phyloP scores from a whole-genome alignment of 75 land plant genomes.

The Isoetes taiwanensis region DNA sequence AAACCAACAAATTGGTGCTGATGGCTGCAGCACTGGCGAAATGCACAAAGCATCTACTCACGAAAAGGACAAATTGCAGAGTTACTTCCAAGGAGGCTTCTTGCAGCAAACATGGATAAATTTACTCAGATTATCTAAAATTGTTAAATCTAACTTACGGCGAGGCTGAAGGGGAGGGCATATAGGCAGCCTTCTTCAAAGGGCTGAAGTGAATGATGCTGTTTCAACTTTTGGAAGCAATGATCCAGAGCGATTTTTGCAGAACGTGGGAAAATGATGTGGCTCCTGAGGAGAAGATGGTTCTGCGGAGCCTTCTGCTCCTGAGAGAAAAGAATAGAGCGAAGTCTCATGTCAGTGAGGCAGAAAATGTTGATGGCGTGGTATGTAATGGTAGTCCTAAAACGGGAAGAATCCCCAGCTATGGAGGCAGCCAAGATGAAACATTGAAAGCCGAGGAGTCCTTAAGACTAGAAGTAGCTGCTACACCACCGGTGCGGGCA shows the following conservation, averaged over 20 bases:
- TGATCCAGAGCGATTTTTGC: constrained; percentile 90
- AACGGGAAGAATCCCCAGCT: constrained; percentile 3
- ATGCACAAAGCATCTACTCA: no score
- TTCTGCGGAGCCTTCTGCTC: constrained; percentile 7
- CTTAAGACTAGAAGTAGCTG: constrained; percentile 34
- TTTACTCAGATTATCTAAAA: constrained; percentile 78
- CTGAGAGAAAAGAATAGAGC: constrained; percentile 29
- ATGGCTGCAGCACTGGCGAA: no score
- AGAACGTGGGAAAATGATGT: no score
- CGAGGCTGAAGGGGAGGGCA: constrained; percentile 80
- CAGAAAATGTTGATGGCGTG: no score
- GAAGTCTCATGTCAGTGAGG: no score
- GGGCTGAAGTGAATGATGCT: constrained; percentile 42
- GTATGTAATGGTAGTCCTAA: no score
- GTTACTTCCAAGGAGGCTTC: no score
- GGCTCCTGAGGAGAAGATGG: constrained; percentile 56
- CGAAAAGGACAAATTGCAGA: constrained; percentile 29
- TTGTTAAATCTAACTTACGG: constrained; percentile 80
- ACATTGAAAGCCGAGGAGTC: constrained; percentile 23
- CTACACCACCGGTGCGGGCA: constrained; percentile 57
- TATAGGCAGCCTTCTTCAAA: constrained; percentile 50
- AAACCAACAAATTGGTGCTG: constrained; percentile 19
- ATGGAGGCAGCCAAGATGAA: not conserved
- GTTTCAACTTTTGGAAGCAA: constrained; percentile 80
- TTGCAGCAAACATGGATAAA: no score